Evolutionary conservation across 2,329 filamentous ascomycete species (phyloP), one percentile per base, ranked within the genome.

Genomic region (Ceratocystis colombiana): DNA sequence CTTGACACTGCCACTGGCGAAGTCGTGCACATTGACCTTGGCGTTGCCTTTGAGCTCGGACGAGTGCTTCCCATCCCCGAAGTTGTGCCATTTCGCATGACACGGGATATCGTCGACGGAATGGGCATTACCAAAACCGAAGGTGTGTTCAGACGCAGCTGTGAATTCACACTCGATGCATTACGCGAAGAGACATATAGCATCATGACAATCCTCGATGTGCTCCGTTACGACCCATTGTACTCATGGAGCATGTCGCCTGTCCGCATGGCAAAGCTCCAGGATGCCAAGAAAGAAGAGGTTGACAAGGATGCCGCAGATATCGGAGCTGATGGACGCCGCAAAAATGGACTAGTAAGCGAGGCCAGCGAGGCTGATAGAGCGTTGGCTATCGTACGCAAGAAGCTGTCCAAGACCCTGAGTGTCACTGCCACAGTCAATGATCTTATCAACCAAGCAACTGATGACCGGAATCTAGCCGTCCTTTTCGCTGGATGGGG

Each of bases 131-230:
- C 90, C 2, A 90, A 89, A 72, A 96, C 92, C 0, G 95, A 99
- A 75, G 94, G 94, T 2, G 91, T 97, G 0, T 99, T 97, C 78
- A 85, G 94, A 6, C 85, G 95, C n/a, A 97, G 93, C 76, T 99
- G 94, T 75, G 95, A 99, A 74, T 97, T 97, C 74, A 97, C 92
- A 0, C 84, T 99, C 41, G 91, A 96, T 69, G 92, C 95, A 1
- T 79, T 99, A 45, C 87, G 94, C n/a, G 89, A 96, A 71, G 94
- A 99, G 74, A 89, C 89, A 12, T 95, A 96, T 74, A 92, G 88
- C 57, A 99, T 99, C 77, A 97, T 96, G 92, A 97, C 94, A 0
- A 91, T 99, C 64, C 84, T 99, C 22, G 95, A 99, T 73, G 95
- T 99, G 25, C 79, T 99, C 68, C 88, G 95, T n/a, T 97, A 96